phyloP scores from a whole-genome alignment of 2,329 filamentous ascomycete genomes.

The Colletotrichum aenigma region DNA sequence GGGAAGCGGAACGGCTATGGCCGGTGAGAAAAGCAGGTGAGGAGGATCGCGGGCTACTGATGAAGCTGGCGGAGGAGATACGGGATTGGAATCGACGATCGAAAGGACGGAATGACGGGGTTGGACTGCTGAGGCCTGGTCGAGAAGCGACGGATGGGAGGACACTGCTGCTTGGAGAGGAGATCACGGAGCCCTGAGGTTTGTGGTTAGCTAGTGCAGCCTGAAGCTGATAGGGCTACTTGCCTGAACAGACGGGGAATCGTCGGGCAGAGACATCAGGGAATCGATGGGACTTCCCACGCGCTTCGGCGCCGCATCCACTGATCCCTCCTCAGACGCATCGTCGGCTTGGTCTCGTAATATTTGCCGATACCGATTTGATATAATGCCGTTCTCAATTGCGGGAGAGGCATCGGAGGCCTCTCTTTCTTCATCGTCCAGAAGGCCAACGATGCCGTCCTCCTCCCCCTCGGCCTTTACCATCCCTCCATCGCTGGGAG shows the following conservation, averaged over 20 bases:
- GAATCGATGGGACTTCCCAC: slow-evolving; percentile 73
- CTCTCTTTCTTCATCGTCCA: slow-evolving; percentile 37
- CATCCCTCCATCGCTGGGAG: slow-evolving; percentile 47
- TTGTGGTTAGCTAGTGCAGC: slow-evolving; percentile 2
- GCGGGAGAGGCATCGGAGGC: slow-evolving; percentile 25
- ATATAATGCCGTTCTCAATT: slow-evolving; percentile 38
- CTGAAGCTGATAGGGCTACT: slow-evolving; percentile 24
- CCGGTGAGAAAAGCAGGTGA: slow-evolving; percentile 80
- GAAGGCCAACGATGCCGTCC: slow-evolving; percentile 36
- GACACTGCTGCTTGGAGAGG: slow-evolving; percentile 75
- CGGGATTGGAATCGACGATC: slow-evolving; percentile 93
- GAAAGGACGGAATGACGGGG: slow-evolving; percentile 88
- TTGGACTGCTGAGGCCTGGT: slow-evolving; percentile 69
- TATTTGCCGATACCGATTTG: slow-evolving; percentile 50
- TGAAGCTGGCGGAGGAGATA: slow-evolving; percentile 64
- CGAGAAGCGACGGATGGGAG: slow-evolving; percentile 73
- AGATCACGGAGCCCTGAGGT: slow-evolving; percentile 62
- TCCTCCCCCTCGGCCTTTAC: slow-evolving; percentile 40
- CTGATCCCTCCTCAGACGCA: slow-evolving; percentile 56
- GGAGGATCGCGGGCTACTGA: slow-evolving; percentile 67
- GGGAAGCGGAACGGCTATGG: slow-evolving; percentile 81
- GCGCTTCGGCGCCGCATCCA: slow-evolving; percentile 57
- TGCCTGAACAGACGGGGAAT: slow-evolving; percentile 84
- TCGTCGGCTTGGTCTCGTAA: slow-evolving; percentile 47
- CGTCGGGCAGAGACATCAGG: slow-evolving; percentile 75